A percentile compares a stretch with the other conserved stretches of the same genome.
Evolutionary conservation across 352 stramenopile species (phyloP).

Genomic region (Phytophthora macrochlamydospora): DNA sequence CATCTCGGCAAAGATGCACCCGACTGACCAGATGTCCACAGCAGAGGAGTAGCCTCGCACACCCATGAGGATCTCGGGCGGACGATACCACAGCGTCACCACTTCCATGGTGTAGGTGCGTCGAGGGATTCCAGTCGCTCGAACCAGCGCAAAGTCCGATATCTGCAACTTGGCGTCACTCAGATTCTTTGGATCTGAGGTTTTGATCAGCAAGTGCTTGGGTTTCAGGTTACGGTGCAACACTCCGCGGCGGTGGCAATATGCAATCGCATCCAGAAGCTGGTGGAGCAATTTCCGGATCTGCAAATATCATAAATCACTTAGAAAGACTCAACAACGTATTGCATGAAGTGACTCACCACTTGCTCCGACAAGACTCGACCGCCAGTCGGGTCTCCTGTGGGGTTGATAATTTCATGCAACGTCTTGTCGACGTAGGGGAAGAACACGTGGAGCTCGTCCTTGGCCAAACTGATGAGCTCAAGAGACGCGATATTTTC

Average conservation of each 20-base stretch:
- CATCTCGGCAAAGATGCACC: constrained; percentile 99
- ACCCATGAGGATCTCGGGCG: constrained; percentile 91
- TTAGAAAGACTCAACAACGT: background rate
- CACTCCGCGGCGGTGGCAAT: constrained; percentile 87
- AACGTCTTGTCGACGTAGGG: constrained; percentile 91
- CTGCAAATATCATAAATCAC: constrained; percentile 26
- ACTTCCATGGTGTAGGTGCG: constrained; percentile 92
- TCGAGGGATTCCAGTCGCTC: constrained; percentile 84
- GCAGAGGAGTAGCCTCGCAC: constrained; percentile 82
- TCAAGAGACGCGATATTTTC: constrained; percentile 89
- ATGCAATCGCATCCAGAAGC: constrained; percentile 86
- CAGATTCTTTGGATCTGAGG: constrained; percentile 57
- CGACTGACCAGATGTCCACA: constrained; percentile 95
- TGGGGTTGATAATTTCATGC: constrained; percentile 92
- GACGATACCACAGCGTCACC: constrained; percentile 91
- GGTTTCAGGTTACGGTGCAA: constrained; percentile 92
- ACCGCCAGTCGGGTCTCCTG: constrained; percentile 79
- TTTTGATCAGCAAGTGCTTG: constrained; percentile 90
- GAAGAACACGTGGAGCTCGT: constrained; percentile 92
- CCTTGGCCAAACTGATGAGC: constrained; percentile 85
- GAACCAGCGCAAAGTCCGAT: constrained; percentile 90
- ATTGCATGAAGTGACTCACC: constrained; percentile 42
- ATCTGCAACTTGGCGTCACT: constrained; percentile 81
- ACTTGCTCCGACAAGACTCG: constrained; percentile 74
- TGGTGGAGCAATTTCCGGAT: constrained; percentile 86